Evolutionary conservation across 306 rosid species (phyloP).

Genomic region (Vigna radiata): DNA sequence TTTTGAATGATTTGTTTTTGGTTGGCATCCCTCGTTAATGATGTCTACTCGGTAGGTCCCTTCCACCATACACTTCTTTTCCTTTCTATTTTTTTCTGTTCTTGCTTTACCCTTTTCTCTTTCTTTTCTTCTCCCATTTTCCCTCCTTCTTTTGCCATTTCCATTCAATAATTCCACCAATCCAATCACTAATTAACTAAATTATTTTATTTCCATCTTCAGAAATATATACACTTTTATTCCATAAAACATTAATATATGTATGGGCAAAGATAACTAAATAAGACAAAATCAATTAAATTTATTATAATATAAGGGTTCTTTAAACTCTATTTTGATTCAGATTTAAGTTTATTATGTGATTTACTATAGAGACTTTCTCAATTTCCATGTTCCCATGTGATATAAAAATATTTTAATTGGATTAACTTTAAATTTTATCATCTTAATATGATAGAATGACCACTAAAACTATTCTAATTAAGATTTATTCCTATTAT

Average conservation of each 20-base stretch:
- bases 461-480: too few species aligned
- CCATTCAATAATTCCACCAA: not conserved
- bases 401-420: too few species aligned
- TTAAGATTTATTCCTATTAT: too few species aligned
- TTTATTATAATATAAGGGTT: too few species aligned
- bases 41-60: constrained; percentile 40
- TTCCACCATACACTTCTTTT: constrained; percentile 5
- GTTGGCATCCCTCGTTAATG: constrained; percentile 41
- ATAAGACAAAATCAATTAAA: too few species aligned
- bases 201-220: not conserved
- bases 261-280: not conserved
- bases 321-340: too few species aligned
- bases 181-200: not conserved
- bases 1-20: constrained; percentile 42
- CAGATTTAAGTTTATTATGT: too few species aligned
- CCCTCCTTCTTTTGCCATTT: not conserved
- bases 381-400: too few species aligned
- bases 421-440: too few species aligned
- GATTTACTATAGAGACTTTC: too few species aligned
- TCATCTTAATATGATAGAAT: too few species aligned
- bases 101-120: constrained; percentile 25
- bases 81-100: not conserved
- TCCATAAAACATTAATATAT: not conserved
- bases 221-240: not conserved
- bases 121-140: not conserved